Base-by-base conservation (phyloP, 1,284 basidiomycete genomes). In the Macrocystidia cucumis region DNA sequence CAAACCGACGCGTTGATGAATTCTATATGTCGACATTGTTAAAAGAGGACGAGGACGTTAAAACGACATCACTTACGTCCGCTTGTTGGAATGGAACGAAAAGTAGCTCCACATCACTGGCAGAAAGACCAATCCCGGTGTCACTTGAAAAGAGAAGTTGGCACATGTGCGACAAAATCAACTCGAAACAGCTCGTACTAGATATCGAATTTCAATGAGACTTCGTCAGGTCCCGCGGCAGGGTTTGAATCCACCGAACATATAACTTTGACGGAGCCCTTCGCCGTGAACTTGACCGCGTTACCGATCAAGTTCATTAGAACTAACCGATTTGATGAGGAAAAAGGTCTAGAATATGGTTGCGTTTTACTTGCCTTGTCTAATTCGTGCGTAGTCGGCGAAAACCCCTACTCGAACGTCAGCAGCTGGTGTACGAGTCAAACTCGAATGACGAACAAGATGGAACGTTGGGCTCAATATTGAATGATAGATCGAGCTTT, bases 241-340 rank as follows among this genome's bases (percentile, higher is more conserved):
- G 55, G 47, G 11, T 46, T 45, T n/a, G 50, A 55, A 39, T 76
- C 76, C 9, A 74, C 54, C 9, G 68, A 72, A 45, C 77, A 80
- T 2, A 62, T 64, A 13, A 81, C 76, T 21, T 69, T 64, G 20
- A 84, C 77, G 32, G 64, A 75, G 4, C 80, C 80, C 22, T 52
- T 56, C 1, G 68, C 64, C 1, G 78, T 82, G 51, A 84, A 82
- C 46, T 84, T 84, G 37, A 84, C 75, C 7, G 78, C 78, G 48
- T 84, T 84, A 6, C 78, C 78, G 38, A 84, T 78, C 27, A 84
- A 55, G 48, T 84, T 84, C 78, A 81, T 81, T 20, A 82, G 56
- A 9, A 82, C 78, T 77, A 16, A 5, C 8, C 23, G n/a, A n/a
- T n/a, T n/a, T n/a, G n/a, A n/a, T n/a, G n/a, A n/a, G 12, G 8